Percentiles rank a stretch among this genome's conserved stretches.
phyloP scores from a whole-genome alignment of 345 rosid genomes.

The Citrus trifoliata region DNA sequence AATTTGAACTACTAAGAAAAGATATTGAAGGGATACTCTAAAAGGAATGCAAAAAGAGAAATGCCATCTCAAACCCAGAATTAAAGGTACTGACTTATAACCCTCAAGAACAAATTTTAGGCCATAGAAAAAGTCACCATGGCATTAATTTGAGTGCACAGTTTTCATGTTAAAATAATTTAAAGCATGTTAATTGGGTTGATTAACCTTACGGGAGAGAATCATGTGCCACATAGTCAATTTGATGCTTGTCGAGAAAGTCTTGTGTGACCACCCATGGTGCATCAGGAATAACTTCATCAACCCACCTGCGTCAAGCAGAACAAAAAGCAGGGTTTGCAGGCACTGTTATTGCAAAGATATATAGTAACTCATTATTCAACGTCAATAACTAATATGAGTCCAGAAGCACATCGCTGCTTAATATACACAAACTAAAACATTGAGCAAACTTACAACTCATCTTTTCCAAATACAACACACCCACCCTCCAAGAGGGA shows the following conservation, averaged over 20 bases:
- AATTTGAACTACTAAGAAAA: not conserved
- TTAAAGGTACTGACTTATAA: not conserved
- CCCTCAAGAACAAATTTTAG: not conserved
- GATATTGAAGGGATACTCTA: not conserved
- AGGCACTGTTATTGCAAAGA: not conserved
- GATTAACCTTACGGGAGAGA: conserved; percentile 54
- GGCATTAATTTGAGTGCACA: not conserved
- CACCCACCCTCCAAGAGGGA: no score
- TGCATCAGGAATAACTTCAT: conserved; percentile 76
- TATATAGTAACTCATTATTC: not conserved
- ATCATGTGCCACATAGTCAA: conserved; percentile 69
- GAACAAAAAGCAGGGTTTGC: not conserved
- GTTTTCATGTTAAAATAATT: not conserved
- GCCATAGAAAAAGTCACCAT: not conserved
- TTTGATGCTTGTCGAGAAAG: conserved; percentile 60
- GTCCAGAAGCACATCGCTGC: not conserved
- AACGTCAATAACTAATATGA: not conserved
- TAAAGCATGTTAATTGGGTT: conserved; percentile 4
- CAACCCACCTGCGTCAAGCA: conserved; percentile 57
- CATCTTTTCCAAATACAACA: no score
- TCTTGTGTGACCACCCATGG: conserved; percentile 67
- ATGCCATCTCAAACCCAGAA: not conserved
- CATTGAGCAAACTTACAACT: not conserved
- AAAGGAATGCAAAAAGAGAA: not conserved
- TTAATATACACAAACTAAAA: not conserved